Evolutionary conservation across 257 asterid genomes (phyloP), one percentile per base, ranked within the genome.

Genomic region (Scutellaria baicalensis): DNA sequence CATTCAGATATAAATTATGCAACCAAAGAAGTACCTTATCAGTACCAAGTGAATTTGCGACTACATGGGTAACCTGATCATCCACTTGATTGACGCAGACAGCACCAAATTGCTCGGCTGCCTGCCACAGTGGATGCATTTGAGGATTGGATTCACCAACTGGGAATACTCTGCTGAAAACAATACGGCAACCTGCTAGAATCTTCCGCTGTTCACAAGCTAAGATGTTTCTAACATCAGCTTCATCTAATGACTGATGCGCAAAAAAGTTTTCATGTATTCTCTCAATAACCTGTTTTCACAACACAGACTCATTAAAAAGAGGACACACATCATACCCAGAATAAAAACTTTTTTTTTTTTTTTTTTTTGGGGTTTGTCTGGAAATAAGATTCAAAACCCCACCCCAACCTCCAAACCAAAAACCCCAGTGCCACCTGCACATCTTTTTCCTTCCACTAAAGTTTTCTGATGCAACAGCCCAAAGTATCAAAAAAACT

Each of bases 21-120:
- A 23, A 61, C 50, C 33, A 33, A 21, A 3, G 17, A 65, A 8
- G 73, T 80, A 93, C 99, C 99, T 94, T 94, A 66, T 94, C 99
- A 8, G 99, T 94, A 68, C 99, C 99, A 65, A 76, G 91, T 21
- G 96, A 91, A 77, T 86, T 87, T 35, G 99, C 99, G 13, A 94
- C 99, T n/a, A 94, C 97, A 76, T 94, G 99, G 52, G 99, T 94
- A 72, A 94, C 97, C 72, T 86, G 88, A 6, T 91, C 99, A 74
- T 94, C 99, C 48, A 91, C 79, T 65, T 91, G 88, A 74, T 73
- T 91, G 33, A 88, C 78, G 81, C 99, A 94, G 36, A 86, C 89
- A 35, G 99, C 97, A 68, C 97, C 99, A 74, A 94, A 94, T 73
- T 91, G 99, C 83, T 89, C 99, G 5, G 99, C 99, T 1, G 93